Conservation (phyloP, 108 stramenopile species). For the Stephanodiscus minutulus region DNA sequence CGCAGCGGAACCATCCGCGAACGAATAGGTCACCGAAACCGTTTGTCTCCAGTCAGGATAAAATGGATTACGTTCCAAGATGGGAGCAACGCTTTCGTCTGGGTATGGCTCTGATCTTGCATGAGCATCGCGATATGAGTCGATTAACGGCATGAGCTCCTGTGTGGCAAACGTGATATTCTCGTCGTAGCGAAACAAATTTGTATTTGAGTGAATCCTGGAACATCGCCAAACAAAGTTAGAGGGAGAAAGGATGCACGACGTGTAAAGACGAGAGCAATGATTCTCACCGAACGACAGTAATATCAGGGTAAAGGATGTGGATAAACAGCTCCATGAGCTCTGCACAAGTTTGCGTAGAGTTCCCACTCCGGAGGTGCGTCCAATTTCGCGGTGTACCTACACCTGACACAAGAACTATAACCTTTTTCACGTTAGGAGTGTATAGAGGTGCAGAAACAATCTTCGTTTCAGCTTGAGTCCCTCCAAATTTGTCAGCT, state of each 20-base stretch:
- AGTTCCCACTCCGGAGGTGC: constrained; percentile 80
- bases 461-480: constrained; percentile 5
- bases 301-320: constrained; percentile 68
- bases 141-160: constrained; percentile 86
- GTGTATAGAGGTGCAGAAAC: constrained; percentile 19
- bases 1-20: constrained; percentile 95
- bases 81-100: constrained; percentile 38
- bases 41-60: constrained; percentile 79
- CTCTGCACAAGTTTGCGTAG: constrained; percentile 80
- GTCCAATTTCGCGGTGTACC: constrained; percentile 91
- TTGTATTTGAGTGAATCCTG: constrained; percentile 84
- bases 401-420: constrained; percentile 88
- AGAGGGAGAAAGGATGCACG: not conserved
- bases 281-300: constrained; percentile 59
- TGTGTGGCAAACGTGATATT: constrained; percentile 94
- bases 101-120: constrained; percentile 61
- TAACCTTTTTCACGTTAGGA: constrained; percentile 70
- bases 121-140: constrained; percentile 84
- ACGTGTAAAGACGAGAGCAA: not conserved
- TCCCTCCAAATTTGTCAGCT: constrained; percentile 47
- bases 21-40: constrained; percentile 85
- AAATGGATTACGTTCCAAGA: constrained; percentile 47
- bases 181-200: constrained; percentile 96
- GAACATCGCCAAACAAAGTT: not conserved
- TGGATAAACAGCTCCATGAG: constrained; percentile 83